These are phyloP conservation scores for Myrica gale DNA, from an alignment of 306 rosid species.

Conservation along the genomic window DNA sequence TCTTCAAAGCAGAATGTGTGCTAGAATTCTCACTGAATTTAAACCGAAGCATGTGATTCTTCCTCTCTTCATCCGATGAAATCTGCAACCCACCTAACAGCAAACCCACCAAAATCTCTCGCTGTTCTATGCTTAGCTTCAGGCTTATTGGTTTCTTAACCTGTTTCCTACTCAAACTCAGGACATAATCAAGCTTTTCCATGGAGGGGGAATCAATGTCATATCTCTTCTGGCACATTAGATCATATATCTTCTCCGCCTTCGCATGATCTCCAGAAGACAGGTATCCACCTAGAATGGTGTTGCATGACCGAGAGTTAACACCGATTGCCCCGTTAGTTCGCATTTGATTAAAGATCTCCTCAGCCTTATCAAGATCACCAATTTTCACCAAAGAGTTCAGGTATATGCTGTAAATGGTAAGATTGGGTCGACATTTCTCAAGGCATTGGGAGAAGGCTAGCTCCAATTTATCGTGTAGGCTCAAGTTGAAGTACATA, in stretches of 20 bases:
- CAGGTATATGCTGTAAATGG: constrained; percentile 67
- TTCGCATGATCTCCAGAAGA: constrained; percentile 56
- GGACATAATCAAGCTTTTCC: constrained; percentile 71
- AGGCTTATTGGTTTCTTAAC: constrained; percentile 55
- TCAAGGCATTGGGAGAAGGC: constrained; percentile 70
- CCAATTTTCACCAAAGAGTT: constrained; percentile 81
- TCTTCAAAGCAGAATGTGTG: constrained; percentile 52
- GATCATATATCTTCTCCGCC: constrained; percentile 70
- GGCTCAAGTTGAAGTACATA: constrained; percentile 65
- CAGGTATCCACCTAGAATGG: constrained; percentile 71
- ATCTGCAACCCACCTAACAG: constrained; percentile 81
- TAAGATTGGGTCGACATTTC: constrained; percentile 68
- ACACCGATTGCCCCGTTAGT: constrained; percentile 55
- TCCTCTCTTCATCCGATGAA: constrained; percentile 68
- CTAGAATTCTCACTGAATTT: constrained; percentile 54
- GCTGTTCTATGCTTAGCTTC: constrained; percentile 79
- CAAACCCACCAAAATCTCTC: constrained; percentile 82
- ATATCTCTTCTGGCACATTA: constrained; percentile 78
- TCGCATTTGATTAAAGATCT: constrained; percentile 60
- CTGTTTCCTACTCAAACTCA: constrained; percentile 65
- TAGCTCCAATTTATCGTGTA: constrained; percentile 64
- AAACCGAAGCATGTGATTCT: constrained; percentile 63
- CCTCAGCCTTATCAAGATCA: constrained; percentile 68
- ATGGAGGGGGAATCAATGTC: constrained; percentile 56
- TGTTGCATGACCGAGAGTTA: constrained; percentile 77